Percentiles rank a stretch among this genome's conserved stretches.
Evolutionary conservation across 352 stramenopile genomes (phyloP).

Genomic region (Phytophthora aleatoria): DNA sequence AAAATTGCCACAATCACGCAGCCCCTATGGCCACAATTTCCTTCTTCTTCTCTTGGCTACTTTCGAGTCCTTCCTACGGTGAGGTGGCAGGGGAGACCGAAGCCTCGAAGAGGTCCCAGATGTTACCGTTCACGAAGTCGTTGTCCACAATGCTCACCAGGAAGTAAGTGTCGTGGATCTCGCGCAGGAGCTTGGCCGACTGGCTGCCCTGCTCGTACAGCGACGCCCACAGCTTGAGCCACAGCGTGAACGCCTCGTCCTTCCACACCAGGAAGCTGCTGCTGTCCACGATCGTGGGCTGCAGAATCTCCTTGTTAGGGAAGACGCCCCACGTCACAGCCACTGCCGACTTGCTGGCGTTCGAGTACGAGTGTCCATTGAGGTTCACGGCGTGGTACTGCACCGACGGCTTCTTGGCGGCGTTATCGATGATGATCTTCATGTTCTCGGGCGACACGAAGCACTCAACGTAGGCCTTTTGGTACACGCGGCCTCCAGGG

Average conservation of each 20-base stretch:
- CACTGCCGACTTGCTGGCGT: slow-evolving; percentile 90
- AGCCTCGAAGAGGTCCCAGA: slow-evolving; percentile 79
- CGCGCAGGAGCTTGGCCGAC: slow-evolving; percentile 93
- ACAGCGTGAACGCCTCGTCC: slow-evolving; percentile 97
- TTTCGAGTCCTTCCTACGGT: slow-evolving; percentile 16
- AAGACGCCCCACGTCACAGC: slow-evolving; percentile 99
- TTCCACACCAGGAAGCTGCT: slow-evolving; percentile 96
- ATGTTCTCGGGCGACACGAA: slow-evolving; percentile 95
- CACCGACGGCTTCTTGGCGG: slow-evolving; percentile 79
- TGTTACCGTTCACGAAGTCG: slow-evolving; percentile 93
- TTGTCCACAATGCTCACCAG: slow-evolving; percentile 99
- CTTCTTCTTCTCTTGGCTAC: slow-evolving; percentile 2
- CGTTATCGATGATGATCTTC: slow-evolving; percentile 90
- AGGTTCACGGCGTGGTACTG: slow-evolving; percentile 93
- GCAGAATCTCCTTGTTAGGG: slow-evolving; percentile 95
- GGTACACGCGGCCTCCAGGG: slow-evolving; percentile 95
- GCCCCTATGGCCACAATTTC: slow-evolving; percentile 5
- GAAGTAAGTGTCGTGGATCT: slow-evolving; percentile 97
- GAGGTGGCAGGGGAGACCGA: slow-evolving; percentile 23
- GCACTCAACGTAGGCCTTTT: slow-evolving; percentile 99
- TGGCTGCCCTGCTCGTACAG: slow-evolving; percentile 93
- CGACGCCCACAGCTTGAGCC: slow-evolving; percentile 95
- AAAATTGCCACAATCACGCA: slow-evolving; percentile 30
- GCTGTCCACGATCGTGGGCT: slow-evolving; percentile 98
- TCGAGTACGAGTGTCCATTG: slow-evolving; percentile 91